Base-by-base conservation (phyloP, 2,329 filamentous ascomycete genomes). In the Bipolaris bicolor region DNA sequence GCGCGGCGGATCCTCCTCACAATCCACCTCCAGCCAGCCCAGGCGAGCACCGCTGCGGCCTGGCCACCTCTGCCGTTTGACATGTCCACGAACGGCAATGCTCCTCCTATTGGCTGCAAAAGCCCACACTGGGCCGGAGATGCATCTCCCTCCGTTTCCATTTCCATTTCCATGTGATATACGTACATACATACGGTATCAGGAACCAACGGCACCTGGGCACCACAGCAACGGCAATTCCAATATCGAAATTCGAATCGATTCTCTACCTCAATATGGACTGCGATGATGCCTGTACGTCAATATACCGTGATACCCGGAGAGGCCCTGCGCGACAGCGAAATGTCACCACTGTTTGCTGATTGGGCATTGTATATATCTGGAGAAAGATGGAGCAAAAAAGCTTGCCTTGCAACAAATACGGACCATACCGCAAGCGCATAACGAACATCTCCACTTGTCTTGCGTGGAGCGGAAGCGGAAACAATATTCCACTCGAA, bases 351-450 rank as follows among this genome's bases (percentile, higher is more conserved):
- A 13, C 0, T n/a, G 16, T 9, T 4, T 29, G 1, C n/a, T 24
- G 15, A 57, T 57, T 57, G 50, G 55, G n/a, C 37, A 36, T 33
- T 16, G 26, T 11, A 29, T 33, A 29, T 20, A 37, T 54, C 55
- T 57, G 55, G 55, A 57, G 50, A 57, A 57, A 52, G 33, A 52
- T 57, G 54, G 54, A 57, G 54, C 44, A 47, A 20, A 57, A 54
- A 57, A 57, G 50, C 50, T 54, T 57, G 54, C 50, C 20, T 54
- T 6, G n/a, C 20, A 31, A 33, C 46, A 50, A 51, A 47, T 47
- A 46, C 46, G 34, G 20, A 43, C 34, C 20, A 39, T 49, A 49
- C 5, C 9, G 10, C 15, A 29, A 49, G 52, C 34, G 45, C 44
- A 29, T 45, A 49, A 49, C 50, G 45, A 52, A 40, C 55, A 52